A percentile compares a stretch with the other conserved stretches of the same genome.
These are phyloP conservation scores for Aspergillus aculeatus DNA, from an alignment of 2,329 filamentous ascomycete species.

Conservation along the genomic window DNA sequence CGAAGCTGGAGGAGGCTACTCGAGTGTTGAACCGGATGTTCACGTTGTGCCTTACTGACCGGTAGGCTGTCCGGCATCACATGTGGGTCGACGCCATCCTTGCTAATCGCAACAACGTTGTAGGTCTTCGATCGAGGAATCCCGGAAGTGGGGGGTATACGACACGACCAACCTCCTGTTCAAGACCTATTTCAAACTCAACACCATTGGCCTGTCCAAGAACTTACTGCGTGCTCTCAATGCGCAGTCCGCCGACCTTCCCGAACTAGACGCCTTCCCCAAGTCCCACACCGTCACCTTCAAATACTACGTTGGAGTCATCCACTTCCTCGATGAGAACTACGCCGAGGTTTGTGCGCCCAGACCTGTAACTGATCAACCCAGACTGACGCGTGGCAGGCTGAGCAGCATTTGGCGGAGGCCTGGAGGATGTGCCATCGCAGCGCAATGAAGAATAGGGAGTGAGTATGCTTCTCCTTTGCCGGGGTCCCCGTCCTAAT, in stretches of 20 bases:
- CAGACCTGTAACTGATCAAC: background rate
- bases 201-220: slow-evolving; percentile 82
- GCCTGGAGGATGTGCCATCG: slow-evolving; percentile 82
- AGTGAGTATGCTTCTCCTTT: slow-evolving; percentile 54
- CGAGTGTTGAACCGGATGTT: slow-evolving; percentile 90
- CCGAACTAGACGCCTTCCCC: slow-evolving; percentile 74
- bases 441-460: slow-evolving; percentile 70
- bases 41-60: slow-evolving; percentile 82
- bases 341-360: slow-evolving; percentile 65
- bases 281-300: slow-evolving; percentile 91
- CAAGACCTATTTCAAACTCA: slow-evolving; percentile 97
- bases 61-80: slow-evolving; percentile 54
- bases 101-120: slow-evolving; percentile 1
- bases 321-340: slow-evolving; percentile 93
- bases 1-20: slow-evolving; percentile 86
- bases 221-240: slow-evolving; percentile 83
- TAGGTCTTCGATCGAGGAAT: slow-evolving; percentile 80
- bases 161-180: slow-evolving; percentile 92
- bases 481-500: slow-evolving; percentile 19
- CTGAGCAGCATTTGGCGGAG: slow-evolving; percentile 74
- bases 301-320: slow-evolving; percentile 90
- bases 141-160: slow-evolving; percentile 97
- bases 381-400: slow-evolving; percentile 47
- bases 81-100: background rate
- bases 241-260: slow-evolving; percentile 77